Evolutionary conservation across 2,329 filamentous ascomycete species (phyloP).

Genomic region (Fusarium acutatum): DNA sequence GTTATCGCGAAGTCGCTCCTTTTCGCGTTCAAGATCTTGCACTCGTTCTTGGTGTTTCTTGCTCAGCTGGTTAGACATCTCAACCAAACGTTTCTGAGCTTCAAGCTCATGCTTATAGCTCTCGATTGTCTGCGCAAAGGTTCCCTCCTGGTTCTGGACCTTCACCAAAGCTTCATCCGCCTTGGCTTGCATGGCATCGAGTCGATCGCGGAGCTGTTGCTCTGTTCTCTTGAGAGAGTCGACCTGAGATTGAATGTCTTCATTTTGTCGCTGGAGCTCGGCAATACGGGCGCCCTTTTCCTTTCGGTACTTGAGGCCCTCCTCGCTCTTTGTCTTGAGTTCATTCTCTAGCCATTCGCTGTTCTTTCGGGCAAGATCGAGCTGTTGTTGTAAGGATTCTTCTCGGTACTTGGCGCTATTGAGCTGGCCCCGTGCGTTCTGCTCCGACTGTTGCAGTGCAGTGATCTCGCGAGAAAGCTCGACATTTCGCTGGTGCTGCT

Average conservation of each 20-base stretch:
- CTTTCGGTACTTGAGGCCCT: slow-evolving; percentile 89
- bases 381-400: slow-evolving; percentile 87
- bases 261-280: slow-evolving; percentile 86
- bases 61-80: slow-evolving; percentile 81
- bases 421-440: slow-evolving; percentile 80
- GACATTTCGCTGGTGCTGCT: slow-evolving; percentile 88
- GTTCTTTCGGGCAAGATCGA: slow-evolving; percentile 87
- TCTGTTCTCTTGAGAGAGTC: slow-evolving; percentile 84
- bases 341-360: slow-evolving; percentile 94
- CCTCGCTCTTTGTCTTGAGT: slow-evolving; percentile 86
- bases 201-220: slow-evolving; percentile 78
- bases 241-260: slow-evolving; percentile 80
- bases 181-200: slow-evolving; percentile 86
- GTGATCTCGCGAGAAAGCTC: slow-evolving; percentile 85
- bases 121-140: slow-evolving; percentile 82
- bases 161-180: slow-evolving; percentile 84
- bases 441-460: slow-evolving; percentile 81
- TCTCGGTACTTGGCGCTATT: slow-evolving; percentile 89
- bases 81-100: slow-evolving; percentile 79
- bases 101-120: slow-evolving; percentile 88
- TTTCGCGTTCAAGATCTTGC: slow-evolving; percentile 73
- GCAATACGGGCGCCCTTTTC: slow-evolving; percentile 92
- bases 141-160: slow-evolving; percentile 86
- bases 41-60: slow-evolving; percentile 76
- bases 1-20: slow-evolving; percentile 68